Conservation (phyloP, 2,329 filamentous ascomycete genomes). For the Aspergillus caelatus region DNA sequence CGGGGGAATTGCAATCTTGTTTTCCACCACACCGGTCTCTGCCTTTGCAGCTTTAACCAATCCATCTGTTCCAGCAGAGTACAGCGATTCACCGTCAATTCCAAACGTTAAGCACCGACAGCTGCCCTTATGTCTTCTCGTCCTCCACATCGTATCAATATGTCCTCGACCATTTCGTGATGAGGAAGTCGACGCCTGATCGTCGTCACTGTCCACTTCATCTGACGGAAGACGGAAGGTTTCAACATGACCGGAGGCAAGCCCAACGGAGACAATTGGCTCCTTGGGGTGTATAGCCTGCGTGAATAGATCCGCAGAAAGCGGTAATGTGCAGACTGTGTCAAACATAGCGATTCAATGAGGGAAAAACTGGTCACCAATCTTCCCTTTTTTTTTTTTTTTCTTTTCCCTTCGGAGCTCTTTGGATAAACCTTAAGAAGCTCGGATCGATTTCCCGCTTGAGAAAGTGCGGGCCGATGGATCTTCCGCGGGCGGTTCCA, state of each 20-base stretch:
- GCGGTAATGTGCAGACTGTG: conserved; percentile 85
- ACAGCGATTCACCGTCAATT: conserved; percentile 71
- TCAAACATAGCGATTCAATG: conserved; percentile 69
- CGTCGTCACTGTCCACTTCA: conserved; percentile 54
- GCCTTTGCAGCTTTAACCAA: conserved; percentile 63
- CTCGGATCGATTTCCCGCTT: conserved; percentile 9
- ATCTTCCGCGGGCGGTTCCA: conserved; percentile 20
- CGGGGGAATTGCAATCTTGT: conserved; percentile 77
- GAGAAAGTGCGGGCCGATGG: conserved; percentile 23
- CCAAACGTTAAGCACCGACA: conserved; percentile 81
- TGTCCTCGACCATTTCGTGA: conserved; percentile 68
- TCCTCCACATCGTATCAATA: conserved; percentile 84
- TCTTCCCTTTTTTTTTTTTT: neutral
- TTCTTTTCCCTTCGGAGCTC: neutral
- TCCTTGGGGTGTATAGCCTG: conserved; percentile 84
- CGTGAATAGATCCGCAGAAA: conserved; percentile 83
- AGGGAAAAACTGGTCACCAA: neutral
- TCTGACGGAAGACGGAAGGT: conserved; percentile 73
- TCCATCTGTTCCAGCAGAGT: conserved; percentile 64
- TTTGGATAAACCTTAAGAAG: conserved; percentile 1
- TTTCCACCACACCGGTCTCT: conserved; percentile 68
- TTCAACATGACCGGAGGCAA: conserved; percentile 83
- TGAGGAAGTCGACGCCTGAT: conserved; percentile 42
- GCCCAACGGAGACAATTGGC: conserved; percentile 82
- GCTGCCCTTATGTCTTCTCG: conserved; percentile 88